A percentile compares a stretch with the other conserved stretches of the same genome.
These are phyloP conservation scores for Pythium chondricola DNA, from an alignment of 352 stramenopile genomes.

Conservation along the genomic window DNA sequence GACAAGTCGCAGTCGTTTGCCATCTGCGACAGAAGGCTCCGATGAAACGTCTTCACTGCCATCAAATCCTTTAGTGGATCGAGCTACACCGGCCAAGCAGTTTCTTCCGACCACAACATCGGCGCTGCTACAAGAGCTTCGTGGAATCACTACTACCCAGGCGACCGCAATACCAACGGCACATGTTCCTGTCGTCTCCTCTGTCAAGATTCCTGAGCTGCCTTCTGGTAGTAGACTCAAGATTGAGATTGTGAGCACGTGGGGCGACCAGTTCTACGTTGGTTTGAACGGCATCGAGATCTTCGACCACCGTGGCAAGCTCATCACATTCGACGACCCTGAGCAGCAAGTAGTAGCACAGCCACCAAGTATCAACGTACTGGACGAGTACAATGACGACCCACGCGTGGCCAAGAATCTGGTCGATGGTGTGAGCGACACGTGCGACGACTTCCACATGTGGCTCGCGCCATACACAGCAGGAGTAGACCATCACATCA, in stretches of 20 bases:
- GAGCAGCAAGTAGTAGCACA: constrained; percentile 48
- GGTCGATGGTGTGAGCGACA: constrained; percentile 85
- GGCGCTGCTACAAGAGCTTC: constrained; percentile 9
- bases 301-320: constrained; percentile 64
- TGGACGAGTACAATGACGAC: constrained; percentile 84
- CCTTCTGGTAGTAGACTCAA: constrained; percentile 51
- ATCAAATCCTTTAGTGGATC: not conserved
- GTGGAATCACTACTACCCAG: constrained; percentile 1
- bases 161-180: not conserved
- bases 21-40: constrained; percentile 15
- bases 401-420: constrained; percentile 63
- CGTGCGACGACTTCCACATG: constrained; percentile 88
- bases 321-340: constrained; percentile 43
- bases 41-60: not conserved
- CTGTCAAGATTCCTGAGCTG: constrained; percentile 47
- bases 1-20: constrained; percentile 51
- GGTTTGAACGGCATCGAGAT: constrained; percentile 87
- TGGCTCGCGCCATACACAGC: constrained; percentile 83
- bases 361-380: constrained; percentile 82
- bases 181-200: not conserved
- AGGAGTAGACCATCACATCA: constrained; percentile 45
- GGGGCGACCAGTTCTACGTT: constrained; percentile 88
- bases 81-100: not conserved
- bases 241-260: constrained; percentile 82
- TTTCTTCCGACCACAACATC: constrained; percentile 15